Conservation (phyloP, 495 filamentous ascomycete genomes). For the Collariella sp. region DNA sequence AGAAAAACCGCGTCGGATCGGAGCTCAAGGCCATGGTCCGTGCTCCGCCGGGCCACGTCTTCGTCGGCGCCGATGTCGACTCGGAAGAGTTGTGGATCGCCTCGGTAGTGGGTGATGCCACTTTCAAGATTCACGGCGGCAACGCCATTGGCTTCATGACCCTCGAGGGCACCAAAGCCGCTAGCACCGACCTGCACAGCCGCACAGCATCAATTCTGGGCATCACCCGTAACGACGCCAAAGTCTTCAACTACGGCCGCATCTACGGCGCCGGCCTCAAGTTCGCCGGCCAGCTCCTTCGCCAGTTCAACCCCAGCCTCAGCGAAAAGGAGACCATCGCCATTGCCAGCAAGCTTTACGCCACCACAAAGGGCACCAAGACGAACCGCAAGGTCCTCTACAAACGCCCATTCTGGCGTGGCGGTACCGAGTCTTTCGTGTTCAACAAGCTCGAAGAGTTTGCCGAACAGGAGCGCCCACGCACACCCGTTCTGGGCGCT, state of each 20-base stretch:
- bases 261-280: slow-evolving; percentile 95
- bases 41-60: slow-evolving; percentile 80
- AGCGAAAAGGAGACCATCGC: slow-evolving; percentile 66
- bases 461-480: slow-evolving; percentile 82
- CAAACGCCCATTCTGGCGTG: slow-evolving; percentile 82
- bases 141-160: slow-evolving; percentile 99
- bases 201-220: slow-evolving; percentile 85
- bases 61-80: slow-evolving; percentile 96
- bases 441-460: slow-evolving; percentile 98
- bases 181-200: slow-evolving; percentile 91
- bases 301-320: slow-evolving; percentile 83
- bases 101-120: slow-evolving; percentile 85
- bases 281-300: slow-evolving; percentile 80
- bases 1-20: slow-evolving; percentile 87
- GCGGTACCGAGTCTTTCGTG: slow-evolving; percentile 92
- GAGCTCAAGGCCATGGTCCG: slow-evolving; percentile 96
- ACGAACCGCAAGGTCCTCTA: slow-evolving; percentile 56
- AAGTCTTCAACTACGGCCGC: slow-evolving; percentile 97
- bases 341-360: slow-evolving; percentile 73
- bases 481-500: slow-evolving; percentile 89
- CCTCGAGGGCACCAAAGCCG: slow-evolving; percentile 86
- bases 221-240: slow-evolving; percentile 89
- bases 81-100: slow-evolving; percentile 99
- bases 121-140: slow-evolving; percentile 88
- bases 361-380: slow-evolving; percentile 79